Evolutionary conservation across 1,139 yeast species (phyloP).

Genomic region (Yamadazyma kanchanaburiensis): DNA sequence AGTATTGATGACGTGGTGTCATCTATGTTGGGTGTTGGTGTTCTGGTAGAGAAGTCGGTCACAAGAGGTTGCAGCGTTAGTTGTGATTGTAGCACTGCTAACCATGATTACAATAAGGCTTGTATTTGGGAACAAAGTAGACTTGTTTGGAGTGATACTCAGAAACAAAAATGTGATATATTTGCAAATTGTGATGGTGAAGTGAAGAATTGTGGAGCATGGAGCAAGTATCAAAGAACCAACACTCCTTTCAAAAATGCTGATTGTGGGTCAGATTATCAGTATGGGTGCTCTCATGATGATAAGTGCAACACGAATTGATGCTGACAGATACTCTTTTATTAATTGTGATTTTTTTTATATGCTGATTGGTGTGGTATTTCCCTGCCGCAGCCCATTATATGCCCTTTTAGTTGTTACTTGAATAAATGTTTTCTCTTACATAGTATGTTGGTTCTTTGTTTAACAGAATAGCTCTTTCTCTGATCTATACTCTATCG

Average conservation of each 20-base stretch:
- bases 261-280: conserved; percentile 2
- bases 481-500: too few relatives aligned
- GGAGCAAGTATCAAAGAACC: conserved; percentile 1
- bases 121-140: conserved; percentile 2
- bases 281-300: conserved; percentile 1
- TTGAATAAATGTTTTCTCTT: too few relatives aligned
- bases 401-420: too few relatives aligned
- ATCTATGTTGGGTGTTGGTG: conserved; percentile 1
- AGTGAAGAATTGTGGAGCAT: neutral
- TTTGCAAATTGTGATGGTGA: conserved; percentile 1
- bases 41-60: neutral
- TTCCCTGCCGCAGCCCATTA: too few relatives aligned
- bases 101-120: conserved; percentile 1
- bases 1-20: neutral
- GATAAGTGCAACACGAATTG: too few relatives aligned
- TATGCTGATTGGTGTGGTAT: too few relatives aligned
- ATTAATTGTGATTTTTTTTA: too few relatives aligned
- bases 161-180: conserved; percentile 1
- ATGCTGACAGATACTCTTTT: too few relatives aligned
- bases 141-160: conserved; percentile 1
- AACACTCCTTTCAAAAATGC: conserved; percentile 2
- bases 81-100: conserved; percentile 1
- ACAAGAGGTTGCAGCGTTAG: conserved; percentile 1
- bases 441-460: too few relatives aligned
- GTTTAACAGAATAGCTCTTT: too few relatives aligned